A percentile compares a stretch with the other conserved stretches of the same genome.
Conservation (phyloP, 129 eudicot genomes). For the Lactuca sativa region DNA sequence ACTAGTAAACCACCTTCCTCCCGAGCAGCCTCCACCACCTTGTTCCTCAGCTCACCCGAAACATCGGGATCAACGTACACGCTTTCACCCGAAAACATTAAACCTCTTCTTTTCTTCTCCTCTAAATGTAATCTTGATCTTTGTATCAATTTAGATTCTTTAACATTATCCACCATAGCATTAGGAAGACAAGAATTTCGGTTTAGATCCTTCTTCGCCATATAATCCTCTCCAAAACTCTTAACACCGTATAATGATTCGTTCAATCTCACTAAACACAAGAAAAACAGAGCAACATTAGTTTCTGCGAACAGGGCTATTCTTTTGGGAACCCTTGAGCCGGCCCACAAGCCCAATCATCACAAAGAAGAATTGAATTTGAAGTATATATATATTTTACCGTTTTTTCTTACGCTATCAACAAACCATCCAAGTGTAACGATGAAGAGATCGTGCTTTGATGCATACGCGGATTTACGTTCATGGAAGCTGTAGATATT, state of each 20-base stretch:
- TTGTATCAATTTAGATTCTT: conserved; percentile 38
- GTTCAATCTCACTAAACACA: conserved; percentile 62
- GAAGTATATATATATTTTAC: conserved; percentile 33
- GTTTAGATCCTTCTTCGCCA: conserved; percentile 28
- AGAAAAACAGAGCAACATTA: not conserved
- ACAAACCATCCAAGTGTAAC: conserved; percentile 97
- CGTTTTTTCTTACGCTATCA: conserved; percentile 79
- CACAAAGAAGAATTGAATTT: conserved; percentile 10
- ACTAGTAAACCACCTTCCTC: conserved; percentile 60
- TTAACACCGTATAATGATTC: conserved; percentile 66
- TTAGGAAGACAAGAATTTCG: conserved; percentile 51
- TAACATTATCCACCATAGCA: conserved; percentile 46
- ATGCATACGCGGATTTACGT: conserved; percentile 60
- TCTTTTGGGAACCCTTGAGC: not conserved
- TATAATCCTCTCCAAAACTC: conserved; percentile 39
- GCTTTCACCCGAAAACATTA: conserved; percentile 46
- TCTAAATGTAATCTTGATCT: conserved; percentile 31
- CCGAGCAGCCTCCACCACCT: conserved; percentile 64
- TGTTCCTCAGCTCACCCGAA: conserved; percentile 53
- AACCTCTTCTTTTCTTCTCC: conserved; percentile 47
- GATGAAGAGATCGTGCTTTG: conserved; percentile 53
- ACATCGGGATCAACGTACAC: conserved; percentile 62
- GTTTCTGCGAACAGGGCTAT: not conserved
- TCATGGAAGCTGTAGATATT: conserved; percentile 58
- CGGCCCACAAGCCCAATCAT: not conserved